Base-by-base conservation (phyloP, 106 monocot species). In the Acanthochlamys bracteata region DNA sequence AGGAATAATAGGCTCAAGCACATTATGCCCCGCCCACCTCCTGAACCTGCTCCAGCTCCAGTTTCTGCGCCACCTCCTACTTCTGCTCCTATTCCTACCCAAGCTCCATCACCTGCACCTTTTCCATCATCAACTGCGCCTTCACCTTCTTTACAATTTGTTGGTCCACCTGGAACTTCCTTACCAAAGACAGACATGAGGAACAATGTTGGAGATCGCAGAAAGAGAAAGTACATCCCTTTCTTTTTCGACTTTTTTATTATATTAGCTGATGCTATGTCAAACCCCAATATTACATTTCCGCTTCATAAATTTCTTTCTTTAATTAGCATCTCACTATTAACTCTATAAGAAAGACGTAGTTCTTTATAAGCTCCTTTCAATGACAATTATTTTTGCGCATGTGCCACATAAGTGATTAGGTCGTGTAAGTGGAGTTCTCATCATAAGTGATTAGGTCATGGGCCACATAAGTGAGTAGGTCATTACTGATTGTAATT, bases 1-100 rank as follows among this genome's bases (percentile, higher is more conserved):
- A 82, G 91, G 75, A 91, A 88, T 71, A 96, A 96, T 66, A 91
- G 91, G 33, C 55, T 96, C 73, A 96, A 88, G 80, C 91, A 96
- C 78, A 90, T 96, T 61, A 59, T 85, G 72, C 96, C 91, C 41
- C 82, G 87, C 23, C 57, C 88, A 73, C 80, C 75, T 75, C 85
- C 91, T 72, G 96, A 91, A 68, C 79, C 91, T 63, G 39, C 60
- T 57, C 54, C 73, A 49, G 41, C 75, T 21, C 60, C 79, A 10
- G 76, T 76, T 21, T 56, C 79, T 14, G 64, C 73, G 63, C 69
- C 66, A 57, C 52, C 66, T 33, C 27, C 56, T 21, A 61, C 39
- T 68, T 64, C 67, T 16, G 60, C 55, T 42, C 53, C 75, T 53
- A 43, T 72, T 21, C 76, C 79, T 19, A 55, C 74, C 27, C 76